phyloP scores from a whole-genome alignment of 352 stramenopile genomes.

The Saprolegnia diclina region DNA sequence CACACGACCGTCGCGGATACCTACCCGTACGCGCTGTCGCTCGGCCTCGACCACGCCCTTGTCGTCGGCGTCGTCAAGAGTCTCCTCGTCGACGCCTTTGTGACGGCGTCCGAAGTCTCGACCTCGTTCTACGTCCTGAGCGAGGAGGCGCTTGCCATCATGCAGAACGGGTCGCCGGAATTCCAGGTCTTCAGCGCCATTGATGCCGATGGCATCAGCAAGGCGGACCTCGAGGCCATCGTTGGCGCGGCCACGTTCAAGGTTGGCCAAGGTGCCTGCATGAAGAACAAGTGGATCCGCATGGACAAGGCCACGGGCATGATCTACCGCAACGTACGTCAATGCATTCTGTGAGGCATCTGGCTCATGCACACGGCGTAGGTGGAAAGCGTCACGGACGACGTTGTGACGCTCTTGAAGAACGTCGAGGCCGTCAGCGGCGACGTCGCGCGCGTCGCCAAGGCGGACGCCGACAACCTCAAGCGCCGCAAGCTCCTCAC shows the following conservation, averaged over 20 bases:
- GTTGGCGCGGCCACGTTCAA: constrained; percentile 88
- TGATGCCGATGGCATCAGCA: constrained; percentile 55
- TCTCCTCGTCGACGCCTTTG: constrained; percentile 90
- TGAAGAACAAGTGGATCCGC: constrained; percentile 98
- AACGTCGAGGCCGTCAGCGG: constrained; percentile 61
- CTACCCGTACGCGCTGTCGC: constrained; percentile 68
- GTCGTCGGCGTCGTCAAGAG: constrained; percentile 96
- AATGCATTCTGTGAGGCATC: constrained; percentile 19
- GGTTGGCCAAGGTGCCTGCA: constrained; percentile 94
- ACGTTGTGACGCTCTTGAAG: constrained; percentile 78
- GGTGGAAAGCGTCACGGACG: constrained; percentile 56
- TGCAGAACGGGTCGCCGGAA: constrained; percentile 71
- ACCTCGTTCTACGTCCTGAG: constrained; percentile 92
- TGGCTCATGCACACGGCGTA: constrained; percentile 24
- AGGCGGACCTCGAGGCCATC: constrained; percentile 70
- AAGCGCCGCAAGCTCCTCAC: constrained; percentile 81
- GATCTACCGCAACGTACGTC: constrained; percentile 69
- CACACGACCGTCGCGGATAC: constrained; percentile 62
- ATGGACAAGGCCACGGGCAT: constrained; percentile 89
- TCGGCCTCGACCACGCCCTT: constrained; percentile 85
- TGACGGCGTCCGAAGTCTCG: constrained; percentile 68
- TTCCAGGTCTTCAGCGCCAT: constrained; percentile 82
- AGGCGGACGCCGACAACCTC: constrained; percentile 69
- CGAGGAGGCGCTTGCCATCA: constrained; percentile 80
- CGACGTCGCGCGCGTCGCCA: constrained; percentile 57